Conservation (phyloP, 2,329 filamentous ascomycete genomes). For the Aspergillus brasiliensis region DNA sequence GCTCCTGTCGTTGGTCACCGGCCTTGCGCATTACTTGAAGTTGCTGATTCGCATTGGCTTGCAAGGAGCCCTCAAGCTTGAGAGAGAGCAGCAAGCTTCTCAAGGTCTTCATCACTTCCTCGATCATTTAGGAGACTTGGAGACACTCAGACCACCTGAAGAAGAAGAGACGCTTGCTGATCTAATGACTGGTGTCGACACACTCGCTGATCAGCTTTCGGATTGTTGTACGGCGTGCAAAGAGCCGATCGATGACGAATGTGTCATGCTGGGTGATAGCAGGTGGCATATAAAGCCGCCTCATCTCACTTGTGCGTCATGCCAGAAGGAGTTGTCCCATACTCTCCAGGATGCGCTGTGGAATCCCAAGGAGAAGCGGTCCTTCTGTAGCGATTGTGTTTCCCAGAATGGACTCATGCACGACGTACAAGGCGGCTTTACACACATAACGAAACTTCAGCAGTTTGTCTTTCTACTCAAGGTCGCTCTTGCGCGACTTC, state of each 20-base stretch:
- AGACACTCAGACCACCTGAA: conserved; percentile 63
- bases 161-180: conserved; percentile 68
- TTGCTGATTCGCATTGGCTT: conserved; percentile 95
- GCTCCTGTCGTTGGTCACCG: conserved; percentile 93
- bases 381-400: conserved; percentile 72
- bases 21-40: conserved; percentile 95
- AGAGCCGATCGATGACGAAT: conserved; percentile 93
- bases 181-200: conserved; percentile 64
- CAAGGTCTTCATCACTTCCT: conserved; percentile 82
- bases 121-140: conserved; percentile 80
- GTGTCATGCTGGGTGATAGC: conserved; percentile 70
- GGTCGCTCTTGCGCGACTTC: conserved; percentile 84
- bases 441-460: conserved; percentile 79
- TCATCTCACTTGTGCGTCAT: conserved; percentile 72
- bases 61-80: conserved; percentile 86
- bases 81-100: conserved; percentile 75
- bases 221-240: conserved; percentile 83
- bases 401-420: conserved; percentile 52
- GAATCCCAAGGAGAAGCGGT: conserved; percentile 66
- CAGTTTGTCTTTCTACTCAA: conserved; percentile 93
- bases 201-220: conserved; percentile 72
- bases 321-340: conserved; percentile 71
- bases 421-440: conserved; percentile 64
- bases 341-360: conserved; percentile 70
- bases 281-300: conserved; percentile 74